phyloP scores from a whole-genome alignment of 2,329 filamentous ascomycete species.

The Pseudogymnoascus sp. region DNA sequence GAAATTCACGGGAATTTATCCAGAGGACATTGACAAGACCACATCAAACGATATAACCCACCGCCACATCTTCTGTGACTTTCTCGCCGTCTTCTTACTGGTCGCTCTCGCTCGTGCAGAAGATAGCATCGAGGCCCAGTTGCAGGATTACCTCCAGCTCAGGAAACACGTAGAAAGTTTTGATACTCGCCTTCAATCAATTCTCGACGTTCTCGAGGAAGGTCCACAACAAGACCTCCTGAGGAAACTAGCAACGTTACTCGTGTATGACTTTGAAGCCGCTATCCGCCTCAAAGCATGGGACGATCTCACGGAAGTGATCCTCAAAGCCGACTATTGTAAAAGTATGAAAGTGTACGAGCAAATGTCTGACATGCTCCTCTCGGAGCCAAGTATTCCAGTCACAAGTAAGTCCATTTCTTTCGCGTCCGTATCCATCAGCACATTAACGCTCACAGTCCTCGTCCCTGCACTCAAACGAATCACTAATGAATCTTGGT shows the following conservation, averaged over 20 bases:
- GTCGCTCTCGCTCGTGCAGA: slow-evolving; percentile 45
- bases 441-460: too few relatives aligned
- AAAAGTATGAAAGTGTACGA: slow-evolving; percentile 45
- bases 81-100: slow-evolving; percentile 49
- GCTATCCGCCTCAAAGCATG: slow-evolving; percentile 58
- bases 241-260: slow-evolving; percentile 55
- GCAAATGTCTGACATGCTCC: slow-evolving; percentile 57
- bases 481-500: slow-evolving; percentile 62
- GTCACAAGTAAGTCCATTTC: too few relatives aligned
- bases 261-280: slow-evolving; percentile 75
- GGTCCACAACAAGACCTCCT: slow-evolving; percentile 44
- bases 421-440: too few relatives aligned
- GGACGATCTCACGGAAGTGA: slow-evolving; percentile 54
- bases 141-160: slow-evolving; percentile 54
- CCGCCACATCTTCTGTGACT: slow-evolving; percentile 62
- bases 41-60: slow-evolving; percentile 43
- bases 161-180: slow-evolving; percentile 55
- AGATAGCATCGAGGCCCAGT: slow-evolving; percentile 41
- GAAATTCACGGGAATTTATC: slow-evolving; percentile 43
- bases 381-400: slow-evolving; percentile 29
- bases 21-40: slow-evolving; percentile 36
- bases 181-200: slow-evolving; percentile 37
- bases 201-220: slow-evolving; percentile 35
- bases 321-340: slow-evolving; percentile 43
- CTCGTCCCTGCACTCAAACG: slow-evolving; percentile 45